Base-by-base conservation (phyloP, 257 asterid species). In the Vinca minor region DNA sequence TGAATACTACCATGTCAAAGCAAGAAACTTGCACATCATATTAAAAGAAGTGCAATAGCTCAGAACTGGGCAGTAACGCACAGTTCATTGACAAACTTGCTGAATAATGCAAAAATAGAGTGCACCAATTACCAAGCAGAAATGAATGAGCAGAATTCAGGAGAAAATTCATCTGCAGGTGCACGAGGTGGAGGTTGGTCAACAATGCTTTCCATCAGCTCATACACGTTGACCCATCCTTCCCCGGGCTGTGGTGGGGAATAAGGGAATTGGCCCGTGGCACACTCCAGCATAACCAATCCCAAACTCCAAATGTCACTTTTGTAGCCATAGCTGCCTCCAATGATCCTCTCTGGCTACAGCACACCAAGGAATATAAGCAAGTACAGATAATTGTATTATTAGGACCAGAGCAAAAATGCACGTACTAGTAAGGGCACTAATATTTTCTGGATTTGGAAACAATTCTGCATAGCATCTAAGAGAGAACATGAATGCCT, bases 251-350 rank as follows among this genome's bases (percentile, higher is more conserved):
- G 92, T 8, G 97, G 97, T 42, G 99, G 78, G 54, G 84, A 65
- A 77, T 93, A 93, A 20, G 99, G 95, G 74, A 89, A 93, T 35
- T 78, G 71, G 48, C 99, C 99, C 0, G 83, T 78, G 38, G 97
- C 96, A 74, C 94, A 87, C 82, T 93, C 97, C 0, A 93, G 94
- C 61, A 93, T 71, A 73, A 93, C 97, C 74, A 93, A 77, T 63
- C 99, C 99, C 48, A 93, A 85, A 79, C 97, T 89, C 97, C 99
- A 89, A 60, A 93, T 84, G 79, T 93, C 99, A 62, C 97, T 87
- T 73, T 81, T 77, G 78, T 87, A 93, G 44, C 93, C 94, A 65
- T 93, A 79, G 80, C 60, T 81, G 64, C 79, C 74, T 71, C 96
- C 99, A 25, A 59, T 54, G 65, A 93, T 93, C 74, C 99, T 87